These are phyloP conservation scores for Cryptomeria japonica DNA, from an alignment of 75 land plant species.

Conservation along the genomic window DNA sequence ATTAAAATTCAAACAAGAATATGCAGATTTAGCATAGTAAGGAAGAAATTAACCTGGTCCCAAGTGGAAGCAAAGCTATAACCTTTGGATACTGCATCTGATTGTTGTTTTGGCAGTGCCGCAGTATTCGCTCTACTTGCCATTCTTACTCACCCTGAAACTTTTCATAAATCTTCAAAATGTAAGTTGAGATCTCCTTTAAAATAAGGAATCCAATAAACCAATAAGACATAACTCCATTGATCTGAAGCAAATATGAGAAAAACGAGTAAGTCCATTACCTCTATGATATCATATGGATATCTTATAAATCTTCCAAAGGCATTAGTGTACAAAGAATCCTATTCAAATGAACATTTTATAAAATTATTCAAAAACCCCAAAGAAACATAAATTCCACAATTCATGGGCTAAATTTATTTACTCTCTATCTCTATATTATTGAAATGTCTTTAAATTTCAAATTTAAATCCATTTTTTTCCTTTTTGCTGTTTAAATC, in stretches of 20 bases:
- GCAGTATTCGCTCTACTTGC: neutral
- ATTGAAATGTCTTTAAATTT: too few species aligned
- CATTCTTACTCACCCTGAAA: constrained; percentile 3
- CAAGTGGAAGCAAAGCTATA: constrained; percentile 93
- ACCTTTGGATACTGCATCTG: constrained; percentile 83
- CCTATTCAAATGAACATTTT: too few species aligned
- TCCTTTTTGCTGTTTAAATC: too few species aligned
- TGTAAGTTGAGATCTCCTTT: neutral
- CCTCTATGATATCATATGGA: neutral
- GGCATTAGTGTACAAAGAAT: too few species aligned
- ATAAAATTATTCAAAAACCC: too few species aligned
- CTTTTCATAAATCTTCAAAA: neutral
- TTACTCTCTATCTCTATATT: too few species aligned
- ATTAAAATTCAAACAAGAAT: neutral
- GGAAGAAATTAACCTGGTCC: constrained; percentile 70
- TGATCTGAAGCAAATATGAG: neutral
- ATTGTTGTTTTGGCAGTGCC: constrained; percentile 25
- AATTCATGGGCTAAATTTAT: too few species aligned
- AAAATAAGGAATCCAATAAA: neutral
- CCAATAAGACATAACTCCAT: neutral
- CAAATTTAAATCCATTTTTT: too few species aligned
- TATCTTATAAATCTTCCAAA: too few species aligned
- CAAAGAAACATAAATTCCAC: too few species aligned
- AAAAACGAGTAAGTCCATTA: neutral
- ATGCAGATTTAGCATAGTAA: neutral